Conservation (phyloP, 306 rosid genomes). For the Vachellia collinsii region DNA sequence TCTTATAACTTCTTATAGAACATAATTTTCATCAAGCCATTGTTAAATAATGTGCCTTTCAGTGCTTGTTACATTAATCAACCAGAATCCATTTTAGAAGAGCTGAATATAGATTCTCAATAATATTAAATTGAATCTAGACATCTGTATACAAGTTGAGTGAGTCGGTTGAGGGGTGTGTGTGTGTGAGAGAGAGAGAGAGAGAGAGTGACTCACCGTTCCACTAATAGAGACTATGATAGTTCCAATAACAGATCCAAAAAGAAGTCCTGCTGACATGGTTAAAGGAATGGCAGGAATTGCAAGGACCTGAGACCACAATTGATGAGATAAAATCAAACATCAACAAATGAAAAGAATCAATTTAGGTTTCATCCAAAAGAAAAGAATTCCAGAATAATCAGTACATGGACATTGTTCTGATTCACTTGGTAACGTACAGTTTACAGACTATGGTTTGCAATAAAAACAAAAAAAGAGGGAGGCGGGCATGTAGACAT, state of each 20-base stretch:
- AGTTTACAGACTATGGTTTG: constrained; percentile 9
- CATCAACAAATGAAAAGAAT: constrained; percentile 10
- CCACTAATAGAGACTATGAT: constrained; percentile 93
- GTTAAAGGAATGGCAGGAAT: constrained; percentile 96
- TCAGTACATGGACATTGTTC: background rate
- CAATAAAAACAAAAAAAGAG: background rate
- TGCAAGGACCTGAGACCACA: constrained; percentile 74
- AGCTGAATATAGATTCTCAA: background rate
- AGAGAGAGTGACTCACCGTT: constrained; percentile 59
- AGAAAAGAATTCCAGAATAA: background rate
- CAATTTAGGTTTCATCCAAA: background rate
- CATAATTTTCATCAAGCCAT: background rate
- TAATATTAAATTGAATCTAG: background rate
- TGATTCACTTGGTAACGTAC: background rate
- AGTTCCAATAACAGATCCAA: constrained; percentile 82
- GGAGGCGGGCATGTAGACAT: background rate
- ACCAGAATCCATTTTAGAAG: background rate
- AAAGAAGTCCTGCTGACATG: constrained; percentile 97
- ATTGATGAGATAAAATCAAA: constrained; percentile 36
- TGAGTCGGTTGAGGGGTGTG: background rate
- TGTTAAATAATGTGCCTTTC: background rate
- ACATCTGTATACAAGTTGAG: background rate
- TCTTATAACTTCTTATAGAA: background rate
- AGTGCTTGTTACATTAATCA: background rate
- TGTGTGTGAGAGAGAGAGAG: background rate